These are phyloP conservation scores for Apophysomyces variabilis DNA, from an alignment of 371 early-diverging fungal genomes.

Conservation along the genomic window DNA sequence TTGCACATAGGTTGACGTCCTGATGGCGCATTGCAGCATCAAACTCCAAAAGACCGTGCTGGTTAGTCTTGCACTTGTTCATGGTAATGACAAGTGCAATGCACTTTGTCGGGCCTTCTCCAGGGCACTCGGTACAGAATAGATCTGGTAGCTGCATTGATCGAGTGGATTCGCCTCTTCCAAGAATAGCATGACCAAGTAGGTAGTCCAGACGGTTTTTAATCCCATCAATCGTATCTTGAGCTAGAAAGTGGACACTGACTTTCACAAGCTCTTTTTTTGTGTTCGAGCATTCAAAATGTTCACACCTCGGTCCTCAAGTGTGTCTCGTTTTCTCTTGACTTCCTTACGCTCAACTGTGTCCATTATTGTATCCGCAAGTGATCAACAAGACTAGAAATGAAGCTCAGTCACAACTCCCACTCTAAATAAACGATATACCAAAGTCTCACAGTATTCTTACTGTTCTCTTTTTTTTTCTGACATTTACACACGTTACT, in stretches of 20 bases:
- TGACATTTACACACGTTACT: too few relatives aligned
- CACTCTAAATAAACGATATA: too few relatives aligned
- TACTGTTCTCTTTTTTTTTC: too few relatives aligned
- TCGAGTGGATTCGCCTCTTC: background rate
- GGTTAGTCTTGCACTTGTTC: constrained; percentile 1
- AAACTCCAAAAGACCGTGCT: constrained; percentile 6
- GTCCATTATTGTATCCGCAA: background rate
- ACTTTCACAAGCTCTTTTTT: background rate
- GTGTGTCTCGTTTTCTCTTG: background rate
- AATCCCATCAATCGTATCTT: background rate
- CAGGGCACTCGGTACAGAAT: background rate
- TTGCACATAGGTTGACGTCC: background rate
- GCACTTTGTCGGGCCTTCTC: background rate
- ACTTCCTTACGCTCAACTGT: background rate
- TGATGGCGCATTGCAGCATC: constrained; percentile 5
- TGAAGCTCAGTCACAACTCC: too few relatives aligned
- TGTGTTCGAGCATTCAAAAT: background rate
- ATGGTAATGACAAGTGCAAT: constrained; percentile 9
- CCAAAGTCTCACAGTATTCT: too few relatives aligned
- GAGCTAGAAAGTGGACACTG: background rate
- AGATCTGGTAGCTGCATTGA: background rate
- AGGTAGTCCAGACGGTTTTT: background rate
- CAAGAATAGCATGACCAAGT: background rate
- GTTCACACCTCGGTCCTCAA: background rate
- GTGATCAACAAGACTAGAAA: too few relatives aligned